Percentiles rank a stretch among this genome's conserved stretches.
phyloP scores from a whole-genome alignment of 148 eudicot species.

The Spergularia marina region DNA sequence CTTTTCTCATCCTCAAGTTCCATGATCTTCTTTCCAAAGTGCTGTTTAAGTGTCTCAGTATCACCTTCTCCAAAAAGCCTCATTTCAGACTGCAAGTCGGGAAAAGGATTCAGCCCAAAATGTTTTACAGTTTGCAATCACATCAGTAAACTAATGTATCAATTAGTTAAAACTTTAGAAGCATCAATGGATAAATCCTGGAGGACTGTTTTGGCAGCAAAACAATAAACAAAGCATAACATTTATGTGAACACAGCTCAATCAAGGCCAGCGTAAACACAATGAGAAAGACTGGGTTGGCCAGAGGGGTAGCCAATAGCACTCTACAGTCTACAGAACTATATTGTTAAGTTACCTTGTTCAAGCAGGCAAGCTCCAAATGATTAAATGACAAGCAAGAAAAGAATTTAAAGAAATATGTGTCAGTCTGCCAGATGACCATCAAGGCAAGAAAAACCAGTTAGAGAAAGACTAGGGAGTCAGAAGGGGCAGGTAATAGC shows the following conservation, averaged over 20 bases:
- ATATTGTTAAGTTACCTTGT: background rate
- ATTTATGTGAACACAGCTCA: too few species aligned
- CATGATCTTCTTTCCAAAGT: slow-evolving; percentile 85
- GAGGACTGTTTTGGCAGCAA: background rate
- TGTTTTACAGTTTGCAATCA: background rate
- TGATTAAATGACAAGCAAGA: background rate
- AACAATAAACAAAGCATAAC: background rate
- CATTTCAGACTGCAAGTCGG: slow-evolving; percentile 85
- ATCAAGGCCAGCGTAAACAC: background rate
- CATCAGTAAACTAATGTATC: background rate
- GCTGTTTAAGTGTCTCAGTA: slow-evolving; percentile 92
- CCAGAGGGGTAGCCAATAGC: too few species aligned
- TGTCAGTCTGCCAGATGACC: background rate
- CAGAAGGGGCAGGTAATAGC: too few species aligned
- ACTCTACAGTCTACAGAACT: background rate
- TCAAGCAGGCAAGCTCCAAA: background rate
- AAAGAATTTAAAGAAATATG: background rate
- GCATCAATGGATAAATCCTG: background rate
- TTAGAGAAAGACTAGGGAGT: background rate
- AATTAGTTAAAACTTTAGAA: background rate
- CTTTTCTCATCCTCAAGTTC: slow-evolving; percentile 99
- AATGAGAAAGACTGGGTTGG: background rate
- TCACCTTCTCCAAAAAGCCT: slow-evolving; percentile 82
- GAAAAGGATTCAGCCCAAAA: slow-evolving; percentile 8
- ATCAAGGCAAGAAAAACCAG: background rate